Base-by-base conservation (phyloP, 148 eudicot species). In the Dysphania ambrosioides region DNA sequence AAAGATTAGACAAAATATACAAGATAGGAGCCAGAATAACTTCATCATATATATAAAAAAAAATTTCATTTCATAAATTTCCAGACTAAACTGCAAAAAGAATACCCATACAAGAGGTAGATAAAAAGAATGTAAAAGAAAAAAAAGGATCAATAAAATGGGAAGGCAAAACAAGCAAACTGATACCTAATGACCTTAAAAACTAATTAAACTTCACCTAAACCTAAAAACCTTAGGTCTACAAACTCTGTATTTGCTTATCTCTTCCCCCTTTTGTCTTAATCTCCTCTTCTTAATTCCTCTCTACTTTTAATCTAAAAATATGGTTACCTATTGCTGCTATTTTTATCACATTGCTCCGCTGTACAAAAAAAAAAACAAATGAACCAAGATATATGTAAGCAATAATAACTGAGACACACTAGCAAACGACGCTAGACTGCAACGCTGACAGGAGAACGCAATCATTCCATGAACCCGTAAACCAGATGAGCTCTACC, bases 361-460 rank as follows among this genome's bases (percentile, higher is more conserved):
- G 26, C 72, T 88, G 82, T 84, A 88, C 87, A 86, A 84, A 70
- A 72, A 86, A 84, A 70, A 72, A 36, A 82, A 72, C 75, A 70
- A 81, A 66, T 57, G 75, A 76, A 81, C 73, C 80, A 62, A 77
- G 76, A 78, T 65, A 62, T 62, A 76, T 77, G 63, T 77, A 71
- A n/a, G 72, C 62, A 49, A 67, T 66, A 77, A 61, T 31, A 67
- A 79, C 49, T 56, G 40, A 68, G 40, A 75, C 55, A 71, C 76
- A 56, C 75, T 34, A 66, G 67, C 74, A 51, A 63, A 74, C 35
- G 79, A 66, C 38, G 65, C 83, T 34, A 67, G 62, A 70, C 63
- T 57, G 19, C 61, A 73, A 66, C 38, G 35, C 77, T 72, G 70
- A 60, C 24, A 10, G n/a, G 61, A 42, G 40, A 13, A 64, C 40